These are phyloP conservation scores for Gastrolobium villosum DNA, from an alignment of 306 rosid genomes.

Conservation along the genomic window DNA sequence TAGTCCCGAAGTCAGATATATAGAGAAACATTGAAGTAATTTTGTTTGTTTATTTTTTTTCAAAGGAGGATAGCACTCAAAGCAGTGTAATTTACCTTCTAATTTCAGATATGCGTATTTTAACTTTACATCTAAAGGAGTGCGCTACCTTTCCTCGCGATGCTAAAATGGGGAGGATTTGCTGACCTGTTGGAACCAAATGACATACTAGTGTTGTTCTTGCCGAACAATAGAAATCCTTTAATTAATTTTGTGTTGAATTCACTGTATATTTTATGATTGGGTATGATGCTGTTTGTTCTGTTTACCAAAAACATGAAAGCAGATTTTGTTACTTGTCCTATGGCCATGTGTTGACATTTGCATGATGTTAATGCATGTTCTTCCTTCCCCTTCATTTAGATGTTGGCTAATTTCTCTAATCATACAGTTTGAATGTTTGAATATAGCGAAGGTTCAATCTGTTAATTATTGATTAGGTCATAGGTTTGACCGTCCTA, in stretches of 20 bases:
- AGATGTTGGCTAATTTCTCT: constrained; percentile 18
- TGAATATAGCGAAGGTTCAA: constrained; percentile 13
- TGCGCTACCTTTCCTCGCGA: constrained; percentile 14
- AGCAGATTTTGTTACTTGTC: constrained; percentile 9
- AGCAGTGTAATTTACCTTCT: constrained; percentile 5
- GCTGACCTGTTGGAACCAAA: constrained; percentile 12
- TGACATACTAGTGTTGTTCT: constrained; percentile 15
- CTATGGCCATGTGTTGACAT: constrained; percentile 18
- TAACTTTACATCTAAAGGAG: constrained; percentile 32
- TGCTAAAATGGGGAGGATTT: constrained; percentile 29
- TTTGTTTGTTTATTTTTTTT: constrained; percentile 5
- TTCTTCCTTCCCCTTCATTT: constrained; percentile 38
- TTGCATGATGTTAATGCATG: constrained; percentile 17
- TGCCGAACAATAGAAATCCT: constrained; percentile 10
- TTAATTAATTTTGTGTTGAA: constrained; percentile 5
- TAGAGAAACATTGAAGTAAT: not conserved
- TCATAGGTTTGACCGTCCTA: constrained; percentile 27
- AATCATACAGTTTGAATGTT: constrained; percentile 17
- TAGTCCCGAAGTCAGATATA: constrained; percentile 21
- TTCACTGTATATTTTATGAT: constrained; percentile 27
- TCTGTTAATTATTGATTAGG: constrained; percentile 30
- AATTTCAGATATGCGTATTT: constrained; percentile 15
- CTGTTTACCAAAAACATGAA: not conserved
- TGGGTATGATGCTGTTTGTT: constrained; percentile 22
- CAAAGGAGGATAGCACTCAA: not conserved